These are phyloP conservation scores for Fusarium sterilihyphosum DNA, from an alignment of 2,329 filamentous ascomycete genomes.

Conservation along the genomic window DNA sequence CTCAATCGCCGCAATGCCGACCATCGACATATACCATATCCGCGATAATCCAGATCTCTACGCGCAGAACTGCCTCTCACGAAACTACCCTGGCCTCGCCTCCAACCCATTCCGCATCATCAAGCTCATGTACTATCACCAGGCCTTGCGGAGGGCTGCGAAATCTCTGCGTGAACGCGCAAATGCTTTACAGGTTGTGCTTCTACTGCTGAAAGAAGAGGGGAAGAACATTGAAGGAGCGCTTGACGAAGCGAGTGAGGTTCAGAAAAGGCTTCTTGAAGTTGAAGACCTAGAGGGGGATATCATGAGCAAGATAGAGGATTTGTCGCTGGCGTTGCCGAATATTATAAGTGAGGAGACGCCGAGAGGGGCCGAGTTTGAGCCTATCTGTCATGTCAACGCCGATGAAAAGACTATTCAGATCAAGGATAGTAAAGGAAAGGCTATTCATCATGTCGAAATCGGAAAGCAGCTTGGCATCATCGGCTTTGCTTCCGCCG, in stretches of 20 bases:
- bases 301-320: background rate
- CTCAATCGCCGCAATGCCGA: background rate
- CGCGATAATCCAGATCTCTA: background rate
- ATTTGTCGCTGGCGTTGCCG: background rate
- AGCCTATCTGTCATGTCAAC: background rate
- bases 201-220: background rate
- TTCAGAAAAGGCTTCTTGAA: background rate
- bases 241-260: background rate
- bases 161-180: background rate
- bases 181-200: background rate
- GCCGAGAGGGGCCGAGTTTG: background rate
- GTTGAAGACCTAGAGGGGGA: rapidly evolving
- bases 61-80: background rate
- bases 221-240: background rate
- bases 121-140: background rate
- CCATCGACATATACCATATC: background rate
- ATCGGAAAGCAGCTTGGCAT: background rate
- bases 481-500: background rate
- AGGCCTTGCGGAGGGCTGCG: background rate
- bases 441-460: background rate
- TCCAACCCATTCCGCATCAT: background rate
- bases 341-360: background rate
- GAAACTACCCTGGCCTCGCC: background rate
- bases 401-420: background rate
- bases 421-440: background rate